phyloP scores from a whole-genome alignment of 129 eudicot species.

The Kitagawia praeruptora region DNA sequence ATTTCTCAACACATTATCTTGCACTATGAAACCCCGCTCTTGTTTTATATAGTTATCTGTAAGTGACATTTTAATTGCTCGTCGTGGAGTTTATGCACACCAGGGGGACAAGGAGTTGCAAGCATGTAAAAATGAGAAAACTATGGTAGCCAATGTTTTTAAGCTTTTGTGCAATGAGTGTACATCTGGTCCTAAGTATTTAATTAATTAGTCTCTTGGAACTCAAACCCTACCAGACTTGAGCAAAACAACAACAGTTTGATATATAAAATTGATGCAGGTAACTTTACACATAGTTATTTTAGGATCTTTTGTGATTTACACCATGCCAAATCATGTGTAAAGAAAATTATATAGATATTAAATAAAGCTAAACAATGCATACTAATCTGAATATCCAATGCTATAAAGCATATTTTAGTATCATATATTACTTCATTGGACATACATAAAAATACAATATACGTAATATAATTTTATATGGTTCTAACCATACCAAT shows the following conservation, averaged over 20 bases:
- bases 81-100: neutral
- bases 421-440: neutral
- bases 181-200: neutral
- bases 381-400: neutral
- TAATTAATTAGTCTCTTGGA: neutral
- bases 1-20: too few species aligned
- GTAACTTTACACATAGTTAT: neutral
- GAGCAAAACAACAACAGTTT: neutral
- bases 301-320: neutral
- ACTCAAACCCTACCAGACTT: neutral
- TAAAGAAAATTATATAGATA: neutral
- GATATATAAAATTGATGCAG: neutral
- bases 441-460: neutral
- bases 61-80: neutral
- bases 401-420: neutral
- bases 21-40: neutral
- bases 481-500: conserved; percentile 42
- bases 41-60: too few species aligned
- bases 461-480: neutral
- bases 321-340: neutral
- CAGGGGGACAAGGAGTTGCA: neutral
- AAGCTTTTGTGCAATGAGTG: neutral
- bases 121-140: neutral
- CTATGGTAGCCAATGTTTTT: neutral
- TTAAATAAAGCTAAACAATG: neutral